Evolutionary conservation across 441 rosid species (phyloP).

Genomic region (Erysimum pusillum): DNA sequence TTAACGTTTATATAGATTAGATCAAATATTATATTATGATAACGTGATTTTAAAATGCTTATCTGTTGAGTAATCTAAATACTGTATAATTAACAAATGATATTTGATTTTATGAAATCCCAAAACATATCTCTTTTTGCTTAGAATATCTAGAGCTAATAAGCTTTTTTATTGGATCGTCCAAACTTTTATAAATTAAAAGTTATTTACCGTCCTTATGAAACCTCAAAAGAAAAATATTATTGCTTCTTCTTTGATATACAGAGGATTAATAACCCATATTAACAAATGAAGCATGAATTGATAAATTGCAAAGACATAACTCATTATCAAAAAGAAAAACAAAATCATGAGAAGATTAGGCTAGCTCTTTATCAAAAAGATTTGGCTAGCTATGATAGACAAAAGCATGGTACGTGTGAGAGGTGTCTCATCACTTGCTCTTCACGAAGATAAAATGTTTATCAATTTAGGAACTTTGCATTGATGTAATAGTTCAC

Average conservation of each 20-base stretch:
- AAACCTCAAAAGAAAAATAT: not conserved
- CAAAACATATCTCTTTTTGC: not conserved
- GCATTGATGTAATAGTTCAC: slow-evolving; percentile 18
- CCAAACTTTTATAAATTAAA: not conserved
- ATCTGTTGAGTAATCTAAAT: too few species aligned
- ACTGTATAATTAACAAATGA: not conserved
- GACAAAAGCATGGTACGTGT: slow-evolving; percentile 12
- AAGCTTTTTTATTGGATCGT: not conserved
- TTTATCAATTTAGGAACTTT: slow-evolving; percentile 7
- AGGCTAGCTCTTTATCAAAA: too few species aligned
- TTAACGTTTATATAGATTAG: not conserved
- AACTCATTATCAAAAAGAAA: not conserved
- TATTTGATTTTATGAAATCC: not conserved
- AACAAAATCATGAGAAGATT: not conserved
- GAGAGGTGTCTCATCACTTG: not conserved
- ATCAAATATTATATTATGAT: not conserved
- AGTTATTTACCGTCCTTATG: not conserved
- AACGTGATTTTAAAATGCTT: not conserved
- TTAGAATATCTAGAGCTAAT: not conserved
- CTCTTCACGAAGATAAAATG: not conserved
- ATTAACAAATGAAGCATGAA: not conserved
- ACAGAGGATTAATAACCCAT: not conserved
- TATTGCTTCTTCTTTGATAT: not conserved
- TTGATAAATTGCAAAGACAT: not conserved
- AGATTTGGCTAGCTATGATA: not conserved